phyloP scores from a whole-genome alignment of 2,329 filamentous ascomycete genomes.

The Tricladium varicosporioides region DNA sequence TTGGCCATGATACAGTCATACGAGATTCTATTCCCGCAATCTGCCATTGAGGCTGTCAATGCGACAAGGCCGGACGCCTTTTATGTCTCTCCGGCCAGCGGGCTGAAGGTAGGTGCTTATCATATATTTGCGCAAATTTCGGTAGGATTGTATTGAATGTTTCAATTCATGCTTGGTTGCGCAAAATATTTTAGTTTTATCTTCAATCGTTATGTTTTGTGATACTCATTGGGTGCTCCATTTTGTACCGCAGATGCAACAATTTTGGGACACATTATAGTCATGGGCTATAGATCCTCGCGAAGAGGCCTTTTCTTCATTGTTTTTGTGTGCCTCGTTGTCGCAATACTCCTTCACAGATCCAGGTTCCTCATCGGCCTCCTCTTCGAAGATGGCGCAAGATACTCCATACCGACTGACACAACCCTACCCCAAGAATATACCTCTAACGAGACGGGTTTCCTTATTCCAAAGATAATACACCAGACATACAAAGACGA shows the following conservation, averaged over 20 bases:
- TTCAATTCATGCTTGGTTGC: too few relatives aligned
- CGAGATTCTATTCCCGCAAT: too few relatives aligned
- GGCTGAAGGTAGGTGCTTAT: too few relatives aligned
- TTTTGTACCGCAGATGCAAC: neutral
- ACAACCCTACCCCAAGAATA: neutral
- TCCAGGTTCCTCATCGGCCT: neutral
- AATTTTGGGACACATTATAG: neutral
- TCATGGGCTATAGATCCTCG: neutral
- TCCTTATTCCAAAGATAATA: constrained; percentile 69
- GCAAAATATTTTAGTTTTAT: too few relatives aligned
- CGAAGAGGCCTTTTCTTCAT: neutral
- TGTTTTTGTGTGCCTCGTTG: neutral
- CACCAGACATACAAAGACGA: constrained; percentile 72
- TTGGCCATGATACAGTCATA: too few relatives aligned
- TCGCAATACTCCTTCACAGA: neutral
- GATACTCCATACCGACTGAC: neutral
- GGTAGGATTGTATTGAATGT: too few relatives aligned
- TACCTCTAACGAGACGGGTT: constrained; percentile 30
- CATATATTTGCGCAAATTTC: too few relatives aligned
- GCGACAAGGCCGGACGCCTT: too few relatives aligned
- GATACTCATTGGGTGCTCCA: neutral
- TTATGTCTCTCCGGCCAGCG: too few relatives aligned
- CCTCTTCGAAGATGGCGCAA: neutral
- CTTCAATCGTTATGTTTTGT: too few relatives aligned
- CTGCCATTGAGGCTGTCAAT: too few relatives aligned